These are phyloP conservation scores for Flaveria robusta DNA, from an alignment of 129 eudicot species.

Conservation along the genomic window DNA sequence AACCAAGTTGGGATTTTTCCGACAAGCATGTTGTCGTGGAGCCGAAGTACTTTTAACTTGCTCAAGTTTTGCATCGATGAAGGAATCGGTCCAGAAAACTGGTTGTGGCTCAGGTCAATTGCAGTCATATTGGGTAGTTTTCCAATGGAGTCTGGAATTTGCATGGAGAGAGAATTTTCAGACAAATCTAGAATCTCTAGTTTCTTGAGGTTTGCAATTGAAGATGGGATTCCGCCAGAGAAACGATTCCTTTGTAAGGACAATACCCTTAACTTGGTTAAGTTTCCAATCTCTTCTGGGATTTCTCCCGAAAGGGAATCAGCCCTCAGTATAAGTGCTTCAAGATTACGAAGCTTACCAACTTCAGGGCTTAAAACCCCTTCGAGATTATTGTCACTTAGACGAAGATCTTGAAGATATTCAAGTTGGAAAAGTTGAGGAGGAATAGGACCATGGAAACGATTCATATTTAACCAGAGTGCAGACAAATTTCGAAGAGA, in stretches of 20 bases:
- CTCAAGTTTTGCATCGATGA: constrained; percentile 39
- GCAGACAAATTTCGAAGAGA: constrained; percentile 33
- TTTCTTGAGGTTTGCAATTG: constrained; percentile 36
- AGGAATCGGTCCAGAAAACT: constrained; percentile 45
- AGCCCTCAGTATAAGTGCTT: constrained; percentile 33
- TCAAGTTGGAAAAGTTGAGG: constrained; percentile 32
- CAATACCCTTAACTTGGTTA: constrained; percentile 38
- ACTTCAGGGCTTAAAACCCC: constrained; percentile 45
- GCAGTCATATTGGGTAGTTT: constrained; percentile 35
- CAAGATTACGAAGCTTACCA: constrained; percentile 40
- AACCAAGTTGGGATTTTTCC: constrained; percentile 59
- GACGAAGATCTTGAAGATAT: constrained; percentile 39
- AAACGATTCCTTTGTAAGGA: constrained; percentile 39
- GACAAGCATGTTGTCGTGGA: constrained; percentile 39
- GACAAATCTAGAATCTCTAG: constrained; percentile 41
- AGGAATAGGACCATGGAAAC: constrained; percentile 45
- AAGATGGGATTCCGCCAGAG: constrained; percentile 40
- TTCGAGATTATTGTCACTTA: constrained; percentile 36
- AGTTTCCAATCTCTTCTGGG: constrained; percentile 45
- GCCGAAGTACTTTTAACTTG: constrained; percentile 40
- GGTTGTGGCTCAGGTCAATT: constrained; percentile 43
- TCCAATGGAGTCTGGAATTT: constrained; percentile 49
- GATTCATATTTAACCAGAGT: constrained; percentile 32
- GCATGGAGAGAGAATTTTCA: constrained; percentile 30
- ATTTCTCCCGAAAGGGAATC: constrained; percentile 44